phyloP scores from a whole-genome alignment of 2,329 filamentous ascomycete species.

The Cytospora schulzeri region DNA sequence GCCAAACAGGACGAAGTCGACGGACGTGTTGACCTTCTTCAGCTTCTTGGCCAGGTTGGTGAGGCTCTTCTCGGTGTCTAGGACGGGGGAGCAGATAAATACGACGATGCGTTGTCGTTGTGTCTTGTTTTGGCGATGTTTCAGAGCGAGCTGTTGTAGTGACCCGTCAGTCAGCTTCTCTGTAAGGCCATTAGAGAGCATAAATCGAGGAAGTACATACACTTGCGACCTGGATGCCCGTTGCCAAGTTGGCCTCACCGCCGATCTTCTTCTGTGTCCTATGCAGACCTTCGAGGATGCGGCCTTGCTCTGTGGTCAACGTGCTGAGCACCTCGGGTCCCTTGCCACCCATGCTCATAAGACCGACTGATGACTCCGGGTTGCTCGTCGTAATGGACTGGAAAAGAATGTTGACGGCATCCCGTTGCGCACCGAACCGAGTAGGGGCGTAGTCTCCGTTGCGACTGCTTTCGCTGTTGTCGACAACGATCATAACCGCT shows the following conservation, averaged over 20 bases:
- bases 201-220: slow-evolving; percentile 57
- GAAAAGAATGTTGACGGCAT: slow-evolving; percentile 94
- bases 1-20: slow-evolving; percentile 94
- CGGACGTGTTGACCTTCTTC: slow-evolving; percentile 95
- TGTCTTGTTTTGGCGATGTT: slow-evolving; percentile 97
- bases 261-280: slow-evolving; percentile 89
- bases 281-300: slow-evolving; percentile 89
- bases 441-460: slow-evolving; percentile 94
- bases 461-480: slow-evolving; percentile 98
- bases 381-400: slow-evolving; percentile 93
- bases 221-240: slow-evolving; percentile 90
- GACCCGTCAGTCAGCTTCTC: not conserved
- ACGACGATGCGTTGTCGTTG: slow-evolving; percentile 96
- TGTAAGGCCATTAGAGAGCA: slow-evolving; percentile 30
- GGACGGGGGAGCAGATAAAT: slow-evolving; percentile 90
- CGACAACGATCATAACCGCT: slow-evolving; percentile 99
- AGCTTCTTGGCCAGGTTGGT: slow-evolving; percentile 93
- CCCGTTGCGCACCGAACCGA: slow-evolving; percentile 93
- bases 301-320: slow-evolving; percentile 92
- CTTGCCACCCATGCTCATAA: slow-evolving; percentile 98
- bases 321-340: slow-evolving; percentile 97
- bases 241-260: slow-evolving; percentile 84
- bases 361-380: slow-evolving; percentile 92
- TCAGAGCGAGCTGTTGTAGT: slow-evolving; percentile 76
- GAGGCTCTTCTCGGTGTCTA: slow-evolving; percentile 86